Evolutionary conservation across 176 grass and related monocot genomes (phyloP), one percentile per base, ranked within the genome.

Genomic region (Triticum turgidum): DNA sequence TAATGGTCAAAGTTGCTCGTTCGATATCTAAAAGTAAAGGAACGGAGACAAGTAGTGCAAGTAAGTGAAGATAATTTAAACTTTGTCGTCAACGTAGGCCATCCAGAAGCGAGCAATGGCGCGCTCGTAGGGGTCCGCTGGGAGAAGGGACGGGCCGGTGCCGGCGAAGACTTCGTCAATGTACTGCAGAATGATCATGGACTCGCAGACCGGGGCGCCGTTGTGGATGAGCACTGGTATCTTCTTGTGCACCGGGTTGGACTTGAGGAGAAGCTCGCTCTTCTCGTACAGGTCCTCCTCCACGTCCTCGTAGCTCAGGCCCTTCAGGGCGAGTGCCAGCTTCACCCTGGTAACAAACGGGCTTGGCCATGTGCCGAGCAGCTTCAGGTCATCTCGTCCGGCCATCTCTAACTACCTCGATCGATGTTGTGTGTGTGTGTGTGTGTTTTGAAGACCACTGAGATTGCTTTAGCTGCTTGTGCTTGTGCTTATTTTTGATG

Each of bases 141-240:
- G 79, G 9, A 83, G 65, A 10, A 86, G 22, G 4, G 77, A 25
- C 1, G 44, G 6, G 33, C 54, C 62, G 11, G 12, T 33, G 35
- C 25, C 8, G 30, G 73, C 0, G 24, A 71, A 90, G 7, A 39
- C 70, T 4, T 90, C 89, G 42, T 90, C 89, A 41, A 90, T 47
- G 42, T 90, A 90, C 78, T 86, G 9, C 3, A 90, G 5, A 58
- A 90, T 90, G 80, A 79, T 5, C 59, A 79, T 30, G 24, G 89
- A 90, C 79, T 90, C 89, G 56, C 62, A 87, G 5, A 90, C 22
- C 9, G 72, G 9, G 83, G 6, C 17, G 2, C 54, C 6, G 54
- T 58, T 58, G 18, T 58, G 54, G 54, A 58, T 20, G 18, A 58
- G 54, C 18, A 58, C 54, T 17, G 54, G 54, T 58, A 58, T 58